Evolutionary conservation across 495 filamentous ascomycete species (phyloP).

Genomic region (Penicillium subrubescens): DNA sequence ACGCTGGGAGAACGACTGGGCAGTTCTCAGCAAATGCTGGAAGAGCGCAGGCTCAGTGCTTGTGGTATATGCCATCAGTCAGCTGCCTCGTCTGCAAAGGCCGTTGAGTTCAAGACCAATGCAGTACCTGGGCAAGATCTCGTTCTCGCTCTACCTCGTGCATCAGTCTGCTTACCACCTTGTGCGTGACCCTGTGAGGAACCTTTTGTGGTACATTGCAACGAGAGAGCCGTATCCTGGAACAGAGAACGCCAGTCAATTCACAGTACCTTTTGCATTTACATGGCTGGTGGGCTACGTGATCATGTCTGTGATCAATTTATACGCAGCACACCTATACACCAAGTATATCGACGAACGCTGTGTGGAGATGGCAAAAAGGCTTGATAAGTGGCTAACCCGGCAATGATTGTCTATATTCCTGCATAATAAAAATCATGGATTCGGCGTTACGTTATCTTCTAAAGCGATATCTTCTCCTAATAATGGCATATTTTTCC

Average conservation of each 20-base stretch:
- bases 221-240: constrained; percentile 12
- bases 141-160: constrained; percentile 30
- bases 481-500: neutral
- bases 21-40: constrained; percentile 17
- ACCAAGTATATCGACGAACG: constrained; percentile 17
- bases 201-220: constrained; percentile 20
- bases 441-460: neutral
- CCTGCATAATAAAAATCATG: neutral
- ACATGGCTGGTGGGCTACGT: constrained; percentile 13
- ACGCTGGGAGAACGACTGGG: constrained; percentile 15
- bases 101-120: constrained; percentile 24
- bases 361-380: constrained; percentile 15
- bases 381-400: constrained; percentile 14
- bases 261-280: constrained; percentile 16
- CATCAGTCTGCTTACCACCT: constrained; percentile 26
- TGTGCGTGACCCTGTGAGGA: constrained; percentile 18
- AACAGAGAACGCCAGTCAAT: constrained; percentile 1
- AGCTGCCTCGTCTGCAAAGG: constrained; percentile 22
- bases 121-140: constrained; percentile 33
- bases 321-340: constrained; percentile 14
- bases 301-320: constrained; percentile 10
- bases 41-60: constrained; percentile 13
- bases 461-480: neutral
- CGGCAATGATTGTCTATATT: neutral
- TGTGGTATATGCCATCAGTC: constrained; percentile 15